Evolutionary conservation across 495 filamentous ascomycete genomes (phyloP), one percentile per base, ranked within the genome.

Genomic region (Evernia prunastri): DNA sequence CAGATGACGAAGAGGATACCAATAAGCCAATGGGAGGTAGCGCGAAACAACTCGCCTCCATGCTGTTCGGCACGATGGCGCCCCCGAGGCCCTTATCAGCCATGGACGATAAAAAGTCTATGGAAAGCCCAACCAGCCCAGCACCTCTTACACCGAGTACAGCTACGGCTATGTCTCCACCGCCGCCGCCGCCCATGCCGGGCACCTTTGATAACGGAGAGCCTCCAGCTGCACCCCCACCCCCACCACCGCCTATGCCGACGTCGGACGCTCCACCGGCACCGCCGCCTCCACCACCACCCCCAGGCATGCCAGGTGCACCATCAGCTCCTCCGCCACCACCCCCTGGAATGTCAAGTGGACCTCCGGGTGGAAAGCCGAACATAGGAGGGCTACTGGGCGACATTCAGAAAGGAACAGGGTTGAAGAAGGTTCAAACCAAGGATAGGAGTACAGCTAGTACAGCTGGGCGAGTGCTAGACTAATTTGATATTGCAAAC

Each of bases 1-100:
- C 77, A 0, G 86, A 88, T 37, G 81, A 83, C 62, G 85, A 88
- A 53, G 84, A 86, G 23, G 89, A 90, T 43, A 86, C 89, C 60
- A 87, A 89, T 31, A 86, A 86, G 17, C 85, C 89, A 15, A 87
- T 84, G 56, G 89, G 89, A 36, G 84, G 87, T 61, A 91, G 86
- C 66, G 93, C 94, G 54, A 93, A 92, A 66, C 89, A 95, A 64
- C 86, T 98, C 40, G 94, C 94, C 23, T 92, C 89, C 42, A 94
- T 92, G 65, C 83, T 98, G 37, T 97, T 98, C 75, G 92, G 94
- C 62, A 96, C 93, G 58, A 98, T 98, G 94, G 94, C 83, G 13
- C 94, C 94, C 49, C 94, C 94, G 27, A 86, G 93, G 59, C 91
- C 95, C 40, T 73, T 96, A 33, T 93, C 89, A 57, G 88, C 89